phyloP scores from a whole-genome alignment of 2,329 filamentous ascomycete genomes.

The Cercospora canescens region DNA sequence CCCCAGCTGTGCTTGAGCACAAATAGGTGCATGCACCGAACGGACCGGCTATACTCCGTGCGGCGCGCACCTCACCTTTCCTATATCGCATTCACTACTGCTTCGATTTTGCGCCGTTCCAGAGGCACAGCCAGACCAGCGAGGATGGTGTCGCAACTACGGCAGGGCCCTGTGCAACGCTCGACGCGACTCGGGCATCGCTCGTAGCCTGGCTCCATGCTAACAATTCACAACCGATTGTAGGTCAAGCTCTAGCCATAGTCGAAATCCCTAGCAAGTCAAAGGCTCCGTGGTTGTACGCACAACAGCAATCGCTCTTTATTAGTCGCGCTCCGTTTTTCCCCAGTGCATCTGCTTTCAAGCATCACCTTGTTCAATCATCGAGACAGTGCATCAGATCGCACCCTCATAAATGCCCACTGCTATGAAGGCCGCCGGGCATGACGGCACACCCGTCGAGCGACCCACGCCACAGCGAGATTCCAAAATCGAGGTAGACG shows the following conservation, averaged over 20 bases:
- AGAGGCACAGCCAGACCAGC: conserved; percentile 7
- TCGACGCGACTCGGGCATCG: neutral
- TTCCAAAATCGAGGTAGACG: conserved; percentile 28
- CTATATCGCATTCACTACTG: conserved; percentile 5
- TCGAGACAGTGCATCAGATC: neutral
- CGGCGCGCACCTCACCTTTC: conserved; percentile 12
- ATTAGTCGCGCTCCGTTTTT: neutral
- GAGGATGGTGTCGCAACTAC: conserved; percentile 18
- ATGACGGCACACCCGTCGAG: conserved; percentile 12
- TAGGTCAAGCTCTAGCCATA: neutral
- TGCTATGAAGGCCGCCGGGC: neutral
- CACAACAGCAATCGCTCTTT: neutral
- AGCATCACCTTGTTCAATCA: neutral
- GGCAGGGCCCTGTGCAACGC: conserved; percentile 2
- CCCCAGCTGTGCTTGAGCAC: conserved; percentile 17
- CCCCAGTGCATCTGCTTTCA: neutral
- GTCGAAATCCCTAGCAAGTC: neutral
- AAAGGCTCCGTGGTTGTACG: conserved; percentile 1
- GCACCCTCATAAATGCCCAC: conserved; percentile 1
- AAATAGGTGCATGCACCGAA: conserved; percentile 5
- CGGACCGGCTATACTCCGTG: conserved; percentile 10
- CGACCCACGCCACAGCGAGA: conserved; percentile 11
- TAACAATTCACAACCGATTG: conserved; percentile 3
- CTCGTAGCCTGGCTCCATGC: neutral
- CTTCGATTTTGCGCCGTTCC: conserved; percentile 8